A percentile compares a stretch with the other conserved stretches of the same genome.
These are phyloP conservation scores for Sambucus nigra DNA, from an alignment of 129 eudicot genomes.

Conservation along the genomic window DNA sequence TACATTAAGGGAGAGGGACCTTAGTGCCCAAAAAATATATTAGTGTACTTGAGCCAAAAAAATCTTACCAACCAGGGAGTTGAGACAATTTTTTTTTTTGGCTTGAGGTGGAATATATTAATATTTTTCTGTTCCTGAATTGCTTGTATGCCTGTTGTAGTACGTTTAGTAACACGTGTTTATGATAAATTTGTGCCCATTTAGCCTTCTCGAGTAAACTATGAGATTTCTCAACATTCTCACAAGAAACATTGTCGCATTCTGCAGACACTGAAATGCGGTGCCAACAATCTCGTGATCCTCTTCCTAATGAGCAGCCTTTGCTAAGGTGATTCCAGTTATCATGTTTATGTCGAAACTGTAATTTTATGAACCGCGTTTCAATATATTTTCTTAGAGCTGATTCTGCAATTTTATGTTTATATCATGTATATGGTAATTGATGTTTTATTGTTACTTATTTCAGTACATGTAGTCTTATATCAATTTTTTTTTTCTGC, in stretches of 20 bases:
- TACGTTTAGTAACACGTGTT: background rate
- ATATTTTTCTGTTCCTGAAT: background rate
- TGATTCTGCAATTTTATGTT: background rate
- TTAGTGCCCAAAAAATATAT: too few species aligned
- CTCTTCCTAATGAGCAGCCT: slow-evolving; percentile 24
- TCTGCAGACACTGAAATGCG: slow-evolving; percentile 13
- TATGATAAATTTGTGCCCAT: background rate
- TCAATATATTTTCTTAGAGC: background rate
- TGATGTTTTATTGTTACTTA: background rate
- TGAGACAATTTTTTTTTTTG: too few species aligned
- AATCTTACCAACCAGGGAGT: too few species aligned
- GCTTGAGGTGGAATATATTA: background rate
- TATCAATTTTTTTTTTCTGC: too few species aligned
- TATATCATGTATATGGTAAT: background rate
- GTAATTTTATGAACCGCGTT: slow-evolving; percentile 6
- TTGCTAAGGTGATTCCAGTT: slow-evolving; percentile 30
- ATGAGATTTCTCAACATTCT: slow-evolving; percentile 13
- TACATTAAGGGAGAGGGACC: too few species aligned
- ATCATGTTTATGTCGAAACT: slow-evolving; percentile 9
- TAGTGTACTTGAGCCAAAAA: too few species aligned
- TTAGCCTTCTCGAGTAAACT: slow-evolving; percentile 9
- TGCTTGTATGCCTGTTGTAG: background rate
- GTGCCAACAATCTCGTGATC: slow-evolving; percentile 12
- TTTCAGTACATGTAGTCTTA: background rate
- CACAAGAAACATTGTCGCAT: slow-evolving; percentile 20